phyloP scores from a whole-genome alignment of 257 asterid genomes.

The Hygrophila difformis region DNA sequence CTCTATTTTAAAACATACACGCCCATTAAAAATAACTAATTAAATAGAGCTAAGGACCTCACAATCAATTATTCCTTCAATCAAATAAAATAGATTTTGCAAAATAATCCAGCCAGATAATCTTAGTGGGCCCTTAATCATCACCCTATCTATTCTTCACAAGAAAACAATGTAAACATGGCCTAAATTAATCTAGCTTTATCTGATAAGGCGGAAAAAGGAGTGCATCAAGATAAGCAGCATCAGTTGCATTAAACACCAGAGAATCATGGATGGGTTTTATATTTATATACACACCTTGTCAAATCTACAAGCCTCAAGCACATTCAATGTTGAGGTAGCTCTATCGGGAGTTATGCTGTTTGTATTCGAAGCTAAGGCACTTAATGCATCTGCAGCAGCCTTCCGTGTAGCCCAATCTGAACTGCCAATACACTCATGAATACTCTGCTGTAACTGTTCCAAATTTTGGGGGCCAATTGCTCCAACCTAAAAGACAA shows the following conservation, averaged over 20 bases:
- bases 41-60: too few relatives aligned
- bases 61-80: too few relatives aligned
- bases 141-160: too few relatives aligned
- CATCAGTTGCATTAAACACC: neutral
- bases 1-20: too few relatives aligned
- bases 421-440: conserved; percentile 68
- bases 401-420: conserved; percentile 99
- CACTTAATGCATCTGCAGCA: conserved; percentile 81
- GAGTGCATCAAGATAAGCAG: too few relatives aligned
- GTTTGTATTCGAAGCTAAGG: conserved; percentile 49
- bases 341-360: conserved; percentile 58
- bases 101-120: too few relatives aligned
- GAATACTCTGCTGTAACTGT: conserved; percentile 67
- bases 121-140: too few relatives aligned
- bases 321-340: conserved; percentile 57
- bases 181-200: too few relatives aligned
- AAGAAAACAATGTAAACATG: too few relatives aligned
- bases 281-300: conserved; percentile 38
- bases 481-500: conserved; percentile 14
- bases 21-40: too few relatives aligned
- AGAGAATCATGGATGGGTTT: neutral
- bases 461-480: conserved; percentile 76
- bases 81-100: too few relatives aligned
- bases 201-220: too few relatives aligned
- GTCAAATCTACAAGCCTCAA: conserved; percentile 93